Evolutionary conservation across 108 stramenopile species (phyloP).

Genomic region (Cyclotella cryptica): DNA sequence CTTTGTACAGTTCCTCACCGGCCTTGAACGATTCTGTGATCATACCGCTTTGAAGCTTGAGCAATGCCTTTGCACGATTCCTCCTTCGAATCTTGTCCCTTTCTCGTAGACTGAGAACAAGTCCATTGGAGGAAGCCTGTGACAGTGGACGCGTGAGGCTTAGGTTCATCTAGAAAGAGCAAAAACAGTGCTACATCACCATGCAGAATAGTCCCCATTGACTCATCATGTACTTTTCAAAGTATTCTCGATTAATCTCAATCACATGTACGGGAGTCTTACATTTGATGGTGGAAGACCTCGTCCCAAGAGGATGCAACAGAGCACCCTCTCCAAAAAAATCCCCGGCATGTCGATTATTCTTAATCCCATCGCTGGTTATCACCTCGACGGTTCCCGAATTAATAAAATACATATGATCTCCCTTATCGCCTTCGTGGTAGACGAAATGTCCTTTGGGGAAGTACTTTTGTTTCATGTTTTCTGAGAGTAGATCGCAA

Average conservation of each 20-base stretch:
- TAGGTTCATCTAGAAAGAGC: no score
- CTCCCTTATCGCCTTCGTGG: constrained; percentile 65
- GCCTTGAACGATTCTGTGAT: constrained; percentile 41
- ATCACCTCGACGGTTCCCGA: constrained; percentile 78
- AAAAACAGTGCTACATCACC: no score
- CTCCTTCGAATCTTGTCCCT: constrained; percentile 83
- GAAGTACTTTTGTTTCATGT: constrained; percentile 83
- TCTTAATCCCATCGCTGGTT: constrained; percentile 68
- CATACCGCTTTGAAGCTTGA: constrained; percentile 75
- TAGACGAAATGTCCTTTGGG: constrained; percentile 81
- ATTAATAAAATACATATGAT: constrained; percentile 86
- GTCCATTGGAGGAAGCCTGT: constrained; percentile 52
- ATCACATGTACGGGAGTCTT: constrained; percentile 85
- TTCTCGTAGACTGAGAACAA: constrained; percentile 69
- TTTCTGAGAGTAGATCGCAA: constrained; percentile 71
- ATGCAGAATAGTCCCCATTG: no score
- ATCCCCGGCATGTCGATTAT: constrained; percentile 64
- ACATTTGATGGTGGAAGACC: constrained; percentile 76
- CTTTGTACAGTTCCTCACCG: constrained; percentile 58
- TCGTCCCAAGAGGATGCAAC: constrained; percentile 64
- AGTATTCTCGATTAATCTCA: constrained; percentile 87
- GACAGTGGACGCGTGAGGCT: no score
- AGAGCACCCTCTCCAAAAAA: constrained; percentile 90
- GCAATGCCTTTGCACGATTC: constrained; percentile 81
- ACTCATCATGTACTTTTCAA: constrained; percentile 76